A percentile compares a stretch with the other conserved stretches of the same genome.
These are phyloP conservation scores for Umbellularia californica DNA, from an alignment of 164 flowering plant genomes.

Conservation along the genomic window DNA sequence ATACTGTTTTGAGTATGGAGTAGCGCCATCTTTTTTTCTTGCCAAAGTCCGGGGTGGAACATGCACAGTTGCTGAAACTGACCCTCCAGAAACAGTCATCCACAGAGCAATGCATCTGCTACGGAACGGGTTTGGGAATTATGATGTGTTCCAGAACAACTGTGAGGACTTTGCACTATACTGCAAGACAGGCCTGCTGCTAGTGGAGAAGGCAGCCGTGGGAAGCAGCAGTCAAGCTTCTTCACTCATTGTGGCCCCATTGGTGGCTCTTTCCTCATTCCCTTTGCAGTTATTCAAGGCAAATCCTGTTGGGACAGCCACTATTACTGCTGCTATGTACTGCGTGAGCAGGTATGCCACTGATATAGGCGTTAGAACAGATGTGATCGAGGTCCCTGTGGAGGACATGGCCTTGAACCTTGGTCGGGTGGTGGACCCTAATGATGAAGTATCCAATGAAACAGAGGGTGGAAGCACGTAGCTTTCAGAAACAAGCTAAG, in stretches of 20 bases:
- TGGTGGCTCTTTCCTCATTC: conserved; percentile 86
- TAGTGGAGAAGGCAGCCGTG: conserved; percentile 54
- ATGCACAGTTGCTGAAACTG: conserved; percentile 85
- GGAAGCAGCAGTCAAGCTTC: conserved; percentile 97
- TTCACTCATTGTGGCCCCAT: conserved; percentile 77
- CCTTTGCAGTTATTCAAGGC: conserved; percentile 79
- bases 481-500: not conserved
- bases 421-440: conserved; percentile 31
- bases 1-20: conserved; percentile 81
- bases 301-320: conserved; percentile 75
- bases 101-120: conserved; percentile 95
- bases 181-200: conserved; percentile 88
- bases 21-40: conserved; percentile 58
- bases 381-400: conserved; percentile 83
- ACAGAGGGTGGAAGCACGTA: not conserved
- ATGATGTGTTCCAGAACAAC: conserved; percentile 78
- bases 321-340: conserved; percentile 88
- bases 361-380: conserved; percentile 86
- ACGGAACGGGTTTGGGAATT: conserved; percentile 93
- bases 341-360: conserved; percentile 89
- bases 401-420: conserved; percentile 86
- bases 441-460: conserved; percentile 13
- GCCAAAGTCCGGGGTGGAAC: conserved; percentile 95
- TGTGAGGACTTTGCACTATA: conserved; percentile 96
- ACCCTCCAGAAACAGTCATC: conserved; percentile 56